Percentiles rank a stretch among this genome's conserved stretches.
These are phyloP conservation scores for Isabelozyma pseudorhagii DNA, from an alignment of 805 yeast species.

Conservation along the genomic window DNA sequence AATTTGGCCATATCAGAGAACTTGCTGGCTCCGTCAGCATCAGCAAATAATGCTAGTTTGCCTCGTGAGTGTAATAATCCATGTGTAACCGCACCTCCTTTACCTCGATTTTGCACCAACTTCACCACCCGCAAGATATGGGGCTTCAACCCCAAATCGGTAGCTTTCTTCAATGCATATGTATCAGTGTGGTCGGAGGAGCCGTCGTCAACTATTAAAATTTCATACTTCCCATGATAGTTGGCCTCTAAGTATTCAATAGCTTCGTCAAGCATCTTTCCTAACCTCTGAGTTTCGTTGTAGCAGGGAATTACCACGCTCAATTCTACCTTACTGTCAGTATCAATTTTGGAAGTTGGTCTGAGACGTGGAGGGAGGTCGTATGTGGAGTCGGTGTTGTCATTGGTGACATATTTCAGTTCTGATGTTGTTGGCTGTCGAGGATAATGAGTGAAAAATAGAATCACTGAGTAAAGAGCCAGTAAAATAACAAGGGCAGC, in stretches of 20 bases:
- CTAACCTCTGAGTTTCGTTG: conserved; percentile 76
- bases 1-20: conserved; percentile 67
- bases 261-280: conserved; percentile 68
- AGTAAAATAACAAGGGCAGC: too few species aligned
- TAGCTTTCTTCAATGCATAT: conserved; percentile 64
- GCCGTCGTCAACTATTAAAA: conserved; percentile 89
- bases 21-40: conserved; percentile 94
- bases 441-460: conserved; percentile 61
- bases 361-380: conserved; percentile 31
- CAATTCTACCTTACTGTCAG: conserved; percentile 31
- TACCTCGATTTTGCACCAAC: conserved; percentile 79
- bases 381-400: conserved; percentile 23
- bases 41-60: conserved; percentile 77
- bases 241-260: conserved; percentile 47
- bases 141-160: conserved; percentile 45
- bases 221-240: conserved; percentile 54
- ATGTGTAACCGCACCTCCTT: conserved; percentile 87
- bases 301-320: conserved; percentile 92
- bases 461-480: too few species aligned
- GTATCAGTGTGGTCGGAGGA: conserved; percentile 76
- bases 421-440: conserved; percentile 54
- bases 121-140: conserved; percentile 68
- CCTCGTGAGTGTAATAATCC: conserved; percentile 81
- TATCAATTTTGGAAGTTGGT: conserved; percentile 8
- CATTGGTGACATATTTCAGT: conserved; percentile 49